Evolutionary conservation across 179 eudicot species (phyloP), one percentile per base, ranked within the genome.

Genomic region (Actinidia arguta): DNA sequence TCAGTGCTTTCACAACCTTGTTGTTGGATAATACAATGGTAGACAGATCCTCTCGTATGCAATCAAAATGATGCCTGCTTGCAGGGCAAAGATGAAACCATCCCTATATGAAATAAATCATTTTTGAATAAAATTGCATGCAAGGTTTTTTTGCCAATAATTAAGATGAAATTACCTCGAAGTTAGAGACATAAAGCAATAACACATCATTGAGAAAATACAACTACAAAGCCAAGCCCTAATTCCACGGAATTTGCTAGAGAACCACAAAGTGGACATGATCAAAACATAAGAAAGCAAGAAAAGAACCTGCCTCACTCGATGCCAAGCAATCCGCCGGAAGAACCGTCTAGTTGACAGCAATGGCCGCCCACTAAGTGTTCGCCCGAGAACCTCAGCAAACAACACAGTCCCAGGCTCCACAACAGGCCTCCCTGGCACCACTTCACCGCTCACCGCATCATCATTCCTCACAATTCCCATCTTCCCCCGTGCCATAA

Each of bases 281-380:
- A 20, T 2, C 5, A 70, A 78, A 64, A 20, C 6, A 54, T 62
- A 75, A 71, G 75, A 85, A 85, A 88, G 91, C 79, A 83, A 93
- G 97, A 88, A 89, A 91, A 93, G 91, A 89, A 96, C 99, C 98
- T 96, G 99, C 98, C 99, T 96, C 96, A 96, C 98, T 87, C 99
- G 97, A 85, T 93, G 97, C 98, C 99, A 96, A 58, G 98, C 96
- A 55, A 96, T 83, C 54, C 93, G 90, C 77, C 93, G 84, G 81
- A 96, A 93, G 50, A 91, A 88, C 75, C 96, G 87, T 61, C 99
- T 85, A 5, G 92, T 75, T 12, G 98, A 94, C 70, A 96, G 87
- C 90, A 96, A 87, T 6, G 99, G 99, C 86, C 99, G 73, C 13
- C 99, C 99, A 83, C 99, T 93, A 42, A 96, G 95, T 16, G 99